Conservation (phyloP, 768 basidiomycete genomes). For the Naganishia onofrii region DNA sequence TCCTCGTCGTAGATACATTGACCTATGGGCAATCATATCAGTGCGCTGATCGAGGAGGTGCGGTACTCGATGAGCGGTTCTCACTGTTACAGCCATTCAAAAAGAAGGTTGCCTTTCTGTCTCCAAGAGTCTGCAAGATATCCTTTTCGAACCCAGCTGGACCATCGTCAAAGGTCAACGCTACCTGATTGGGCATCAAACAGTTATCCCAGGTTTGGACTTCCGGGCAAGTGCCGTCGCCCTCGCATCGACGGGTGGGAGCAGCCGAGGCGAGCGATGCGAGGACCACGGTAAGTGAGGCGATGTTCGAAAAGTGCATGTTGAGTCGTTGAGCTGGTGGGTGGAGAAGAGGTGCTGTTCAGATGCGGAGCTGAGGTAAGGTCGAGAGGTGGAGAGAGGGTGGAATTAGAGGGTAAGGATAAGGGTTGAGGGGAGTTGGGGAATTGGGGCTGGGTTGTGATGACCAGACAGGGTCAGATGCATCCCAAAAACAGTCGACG, state of each 20-base stretch:
- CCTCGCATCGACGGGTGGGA: neutral
- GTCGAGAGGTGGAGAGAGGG: neutral
- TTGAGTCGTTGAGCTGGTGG: neutral
- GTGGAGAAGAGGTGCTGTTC: neutral
- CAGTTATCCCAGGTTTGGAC: neutral
- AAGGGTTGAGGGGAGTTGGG: neutral
- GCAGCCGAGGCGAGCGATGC: neutral
- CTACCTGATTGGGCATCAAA: neutral
- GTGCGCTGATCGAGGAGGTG: neutral
- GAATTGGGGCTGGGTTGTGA: neutral
- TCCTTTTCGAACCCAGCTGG: neutral
- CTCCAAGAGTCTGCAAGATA: neutral
- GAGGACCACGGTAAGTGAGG: neutral
- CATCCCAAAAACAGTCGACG: neutral
- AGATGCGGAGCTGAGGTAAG: neutral
- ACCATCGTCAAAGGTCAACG: conserved; percentile 9
- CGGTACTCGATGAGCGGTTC: neutral
- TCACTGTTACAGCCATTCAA: conserved; percentile 13
- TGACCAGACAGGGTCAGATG: neutral
- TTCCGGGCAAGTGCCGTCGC: neutral
- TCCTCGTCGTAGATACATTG: conserved; percentile 9
- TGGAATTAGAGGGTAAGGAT: neutral
- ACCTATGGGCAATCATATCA: neutral
- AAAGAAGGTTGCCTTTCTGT: conserved; percentile 6
- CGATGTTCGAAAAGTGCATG: neutral